Evolutionary conservation across 148 eudicot species (phyloP).

Genomic region (Heliosperma pusillum): DNA sequence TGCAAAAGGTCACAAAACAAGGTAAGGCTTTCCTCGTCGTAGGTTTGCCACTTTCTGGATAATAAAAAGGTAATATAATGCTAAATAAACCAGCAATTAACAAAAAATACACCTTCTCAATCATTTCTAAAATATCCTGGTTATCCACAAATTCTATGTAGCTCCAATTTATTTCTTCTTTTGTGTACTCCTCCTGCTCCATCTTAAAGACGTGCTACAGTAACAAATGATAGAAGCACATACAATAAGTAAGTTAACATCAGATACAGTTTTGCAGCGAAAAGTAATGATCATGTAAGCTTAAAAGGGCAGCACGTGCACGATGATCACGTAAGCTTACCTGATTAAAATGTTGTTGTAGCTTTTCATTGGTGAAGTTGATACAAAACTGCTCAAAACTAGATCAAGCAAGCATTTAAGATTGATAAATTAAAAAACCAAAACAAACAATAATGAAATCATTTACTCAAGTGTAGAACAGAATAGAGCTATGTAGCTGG

Average conservation of each 20-base stretch:
- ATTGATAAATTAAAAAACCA: slow-evolving; percentile 20
- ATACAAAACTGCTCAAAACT: slow-evolving; percentile 99
- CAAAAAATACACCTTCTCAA: slow-evolving; percentile 71
- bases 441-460: background rate
- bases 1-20: slow-evolving; percentile 32
- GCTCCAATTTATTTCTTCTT: slow-evolving; percentile 95
- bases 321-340: slow-evolving; percentile 33
- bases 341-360: slow-evolving; percentile 99
- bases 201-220: slow-evolving; percentile 98
- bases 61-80: background rate
- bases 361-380: slow-evolving; percentile 96
- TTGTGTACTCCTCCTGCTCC: slow-evolving; percentile 99
- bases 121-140: slow-evolving; percentile 91
- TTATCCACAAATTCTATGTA: slow-evolving; percentile 98
- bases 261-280: background rate
- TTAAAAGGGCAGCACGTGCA: no score
- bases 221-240: slow-evolving; percentile 20
- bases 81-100: slow-evolving; percentile 2
- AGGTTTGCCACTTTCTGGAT: slow-evolving; percentile 1
- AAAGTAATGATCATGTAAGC: slow-evolving; percentile 1
- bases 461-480: background rate
- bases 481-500: slow-evolving; percentile 2
- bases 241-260: background rate
- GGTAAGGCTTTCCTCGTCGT: background rate
- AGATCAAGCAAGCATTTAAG: slow-evolving; percentile 16